Base-by-base conservation (phyloP, 1,284 basidiomycete species). In the Mycena sp. region DNA sequence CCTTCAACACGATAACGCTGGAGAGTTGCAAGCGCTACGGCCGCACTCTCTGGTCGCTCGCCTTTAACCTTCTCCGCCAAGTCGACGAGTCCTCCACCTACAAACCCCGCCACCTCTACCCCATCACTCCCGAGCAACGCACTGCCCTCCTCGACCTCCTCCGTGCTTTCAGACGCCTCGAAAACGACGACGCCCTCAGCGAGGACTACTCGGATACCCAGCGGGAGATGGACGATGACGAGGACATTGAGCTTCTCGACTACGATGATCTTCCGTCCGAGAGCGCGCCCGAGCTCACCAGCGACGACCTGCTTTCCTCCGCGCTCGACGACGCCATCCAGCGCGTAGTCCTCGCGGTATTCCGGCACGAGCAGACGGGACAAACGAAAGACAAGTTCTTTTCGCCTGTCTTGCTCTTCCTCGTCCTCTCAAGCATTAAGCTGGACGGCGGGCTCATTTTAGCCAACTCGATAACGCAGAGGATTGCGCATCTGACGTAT, bases 61-160 rank as follows among this genome's bases (percentile, higher is more conserved):
- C 48, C n/a, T 63, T 63, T 30, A 58, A 58, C 16, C 56, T 63
- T 16, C 56, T 58, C 19, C 23, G 50, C 19, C 61, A 63, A 54
- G 19, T 58, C 9, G 32, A 45, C 48, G 4, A n/a, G n/a, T n/a
- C n/a, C n/a, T 10, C 25, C 4, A 21, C 17, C n/a, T 30, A 43
- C 55, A 35, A 35, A 17, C 54, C n/a, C n/a, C n/a, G n/a, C n/a
- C n/a, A n/a, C n/a, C n/a, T n/a, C n/a, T n/a, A n/a, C n/a, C n/a
- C n/a, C 10, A 30, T 52, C 26, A 46, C 32, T 4, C 3, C n/a
- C 1, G 26, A 37, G 12, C 43, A 45, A 48, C 2, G 3, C 4
- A 23, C n/a, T 2, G 49, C 48, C 38, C 48, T 57, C 46, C 21
- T 19, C 19, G 30, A 26, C 12, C 48, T 48, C 21, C 49, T 57